A percentile compares a stretch with the other conserved stretches of the same genome.
These are phyloP conservation scores for Ambrosia hybrid DNA, from an alignment of 140 eudicot genomes.

Conservation along the genomic window DNA sequence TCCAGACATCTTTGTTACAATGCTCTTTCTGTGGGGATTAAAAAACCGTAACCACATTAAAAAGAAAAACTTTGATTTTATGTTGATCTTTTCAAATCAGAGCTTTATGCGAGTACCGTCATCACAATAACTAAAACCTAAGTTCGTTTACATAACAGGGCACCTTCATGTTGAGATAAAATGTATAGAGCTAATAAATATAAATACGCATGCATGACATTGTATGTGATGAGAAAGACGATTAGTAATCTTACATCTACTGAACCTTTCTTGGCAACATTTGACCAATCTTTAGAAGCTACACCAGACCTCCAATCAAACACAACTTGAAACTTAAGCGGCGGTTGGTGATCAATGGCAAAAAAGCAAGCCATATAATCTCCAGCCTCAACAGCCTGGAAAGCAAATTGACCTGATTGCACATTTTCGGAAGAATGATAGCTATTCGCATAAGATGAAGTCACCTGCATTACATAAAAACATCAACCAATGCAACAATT, in stretches of 20 bases:
- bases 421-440: not conserved
- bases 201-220: not conserved
- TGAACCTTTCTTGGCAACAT: slow-evolving; percentile 5
- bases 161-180: not conserved
- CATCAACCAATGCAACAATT: not conserved
- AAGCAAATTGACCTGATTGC: not conserved
- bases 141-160: slow-evolving; percentile 1
- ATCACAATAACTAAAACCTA: not conserved
- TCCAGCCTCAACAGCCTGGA: not conserved
- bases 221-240: not conserved
- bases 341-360: not conserved
- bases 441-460: not conserved
- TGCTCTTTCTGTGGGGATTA: too few relatives aligned
- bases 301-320: not conserved
- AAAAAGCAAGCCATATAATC: not conserved
- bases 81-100: not conserved
- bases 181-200: too few relatives aligned
- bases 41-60: too few relatives aligned
- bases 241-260: not conserved
- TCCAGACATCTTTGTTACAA: too few relatives aligned
- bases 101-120: not conserved
- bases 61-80: not conserved
- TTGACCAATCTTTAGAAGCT: not conserved
- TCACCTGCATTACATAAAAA: not conserved
- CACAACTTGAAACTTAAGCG: not conserved